Conservation (phyloP, 1,284 basidiomycete genomes). For the Leucoagaricus sp. region DNA sequence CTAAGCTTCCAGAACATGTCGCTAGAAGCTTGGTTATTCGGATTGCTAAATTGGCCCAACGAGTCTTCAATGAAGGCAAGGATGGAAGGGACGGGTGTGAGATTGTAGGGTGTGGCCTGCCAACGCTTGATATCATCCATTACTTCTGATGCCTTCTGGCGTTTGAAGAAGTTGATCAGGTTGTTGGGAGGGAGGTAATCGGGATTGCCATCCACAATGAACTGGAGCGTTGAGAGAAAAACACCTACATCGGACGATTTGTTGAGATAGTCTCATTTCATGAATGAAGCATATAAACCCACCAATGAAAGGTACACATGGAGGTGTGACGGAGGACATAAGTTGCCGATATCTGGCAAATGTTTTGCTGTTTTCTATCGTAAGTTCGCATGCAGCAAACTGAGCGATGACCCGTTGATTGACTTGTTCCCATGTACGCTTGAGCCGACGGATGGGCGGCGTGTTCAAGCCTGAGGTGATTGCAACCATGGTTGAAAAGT, state of each 20-base stretch:
- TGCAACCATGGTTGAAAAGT: constrained; percentile 95
- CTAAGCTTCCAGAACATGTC: constrained; percentile 86
- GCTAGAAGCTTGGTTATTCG: constrained; percentile 58
- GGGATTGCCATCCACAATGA: constrained; percentile 98
- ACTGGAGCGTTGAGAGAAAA: constrained; percentile 93
- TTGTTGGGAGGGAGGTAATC: constrained; percentile 74
- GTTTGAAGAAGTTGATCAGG: constrained; percentile 96
- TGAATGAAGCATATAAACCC: constrained; percentile 25
- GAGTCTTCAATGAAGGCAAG: constrained; percentile 79
- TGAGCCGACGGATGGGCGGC: constrained; percentile 89
- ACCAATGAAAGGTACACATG: constrained; percentile 98
- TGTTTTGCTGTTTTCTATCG: constrained; percentile 89
- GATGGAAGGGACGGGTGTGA: constrained; percentile 70
- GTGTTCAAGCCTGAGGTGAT: constrained; percentile 96
- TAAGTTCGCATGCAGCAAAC: constrained; percentile 74
- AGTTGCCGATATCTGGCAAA: constrained; percentile 91
- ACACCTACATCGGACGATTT: constrained; percentile 60
- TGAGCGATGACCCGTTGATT: constrained; percentile 70
- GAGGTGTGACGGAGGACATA: constrained; percentile 85
- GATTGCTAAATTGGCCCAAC: constrained; percentile 59
- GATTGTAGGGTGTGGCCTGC: constrained; percentile 90
- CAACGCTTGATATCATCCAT: constrained; percentile 96
- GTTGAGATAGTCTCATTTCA: not conserved
- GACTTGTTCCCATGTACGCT: constrained; percentile 95
- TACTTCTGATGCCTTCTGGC: constrained; percentile 91